Conservation (phyloP, 441 rosid genomes). For the Euphorbia celastroides region DNA sequence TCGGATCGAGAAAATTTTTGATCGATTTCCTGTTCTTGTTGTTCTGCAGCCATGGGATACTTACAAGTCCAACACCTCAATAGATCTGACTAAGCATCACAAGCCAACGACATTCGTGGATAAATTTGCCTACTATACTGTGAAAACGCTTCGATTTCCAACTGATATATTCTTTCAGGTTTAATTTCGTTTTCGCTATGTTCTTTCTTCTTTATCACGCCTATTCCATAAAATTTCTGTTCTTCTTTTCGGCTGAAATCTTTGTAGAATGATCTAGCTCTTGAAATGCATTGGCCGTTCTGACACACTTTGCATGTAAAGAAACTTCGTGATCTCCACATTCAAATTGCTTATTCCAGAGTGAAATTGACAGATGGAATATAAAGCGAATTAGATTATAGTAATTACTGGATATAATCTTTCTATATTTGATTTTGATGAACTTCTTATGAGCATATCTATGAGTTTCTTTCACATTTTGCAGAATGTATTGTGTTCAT, state of each 20-base stretch:
- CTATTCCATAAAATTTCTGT: background rate
- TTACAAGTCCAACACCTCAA: conserved; percentile 41
- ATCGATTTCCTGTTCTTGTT: background rate
- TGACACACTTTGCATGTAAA: background rate
- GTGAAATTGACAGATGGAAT: background rate
- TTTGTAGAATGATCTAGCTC: background rate
- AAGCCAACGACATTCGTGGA: conserved; percentile 46
- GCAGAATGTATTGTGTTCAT: background rate
- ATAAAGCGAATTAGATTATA: background rate
- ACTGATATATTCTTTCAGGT: conserved; percentile 74
- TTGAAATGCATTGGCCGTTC: background rate
- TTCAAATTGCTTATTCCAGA: background rate
- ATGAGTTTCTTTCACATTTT: background rate
- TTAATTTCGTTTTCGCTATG: background rate
- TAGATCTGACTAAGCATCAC: conserved; percentile 73
- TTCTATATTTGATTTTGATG: background rate
- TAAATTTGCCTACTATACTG: conserved; percentile 57
- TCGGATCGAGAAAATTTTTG: background rate
- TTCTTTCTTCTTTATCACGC: background rate
- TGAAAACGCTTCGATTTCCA: conserved; percentile 58
- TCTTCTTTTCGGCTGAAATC: background rate
- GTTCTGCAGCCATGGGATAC: conserved; percentile 72
- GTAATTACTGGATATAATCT: background rate
- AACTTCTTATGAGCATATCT: background rate
- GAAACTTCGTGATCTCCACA: background rate